These are phyloP conservation scores for Debaryomyces tyrocola DNA, from an alignment of 805 yeast genomes.

Conservation along the genomic window DNA sequence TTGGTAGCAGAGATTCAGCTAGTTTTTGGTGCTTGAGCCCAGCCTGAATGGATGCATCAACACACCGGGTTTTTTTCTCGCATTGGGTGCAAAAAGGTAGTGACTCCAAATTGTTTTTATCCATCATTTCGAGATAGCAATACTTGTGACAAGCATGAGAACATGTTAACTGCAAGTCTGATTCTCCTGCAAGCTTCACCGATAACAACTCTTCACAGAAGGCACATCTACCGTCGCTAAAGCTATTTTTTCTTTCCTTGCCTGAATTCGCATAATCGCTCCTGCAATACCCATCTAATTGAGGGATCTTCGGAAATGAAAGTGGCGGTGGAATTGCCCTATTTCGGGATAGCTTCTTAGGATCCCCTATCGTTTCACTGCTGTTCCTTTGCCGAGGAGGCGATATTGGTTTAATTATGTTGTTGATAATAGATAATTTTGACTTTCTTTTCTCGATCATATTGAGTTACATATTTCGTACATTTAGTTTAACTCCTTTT, in stretches of 20 bases:
- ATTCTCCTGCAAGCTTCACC: constrained; percentile 15
- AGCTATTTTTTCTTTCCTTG: background rate
- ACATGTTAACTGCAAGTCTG: constrained; percentile 19
- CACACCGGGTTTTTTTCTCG: constrained; percentile 11
- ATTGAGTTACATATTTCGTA: no score
- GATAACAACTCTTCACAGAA: constrained; percentile 17
- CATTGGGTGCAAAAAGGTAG: constrained; percentile 15
- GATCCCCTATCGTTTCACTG: background rate
- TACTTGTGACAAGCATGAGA: constrained; percentile 25
- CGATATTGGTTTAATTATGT: background rate
- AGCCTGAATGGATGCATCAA: constrained; percentile 8
- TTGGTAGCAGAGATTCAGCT: background rate
- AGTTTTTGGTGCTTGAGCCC: constrained; percentile 1
- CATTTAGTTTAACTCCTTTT: no score
- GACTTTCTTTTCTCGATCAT: background rate
- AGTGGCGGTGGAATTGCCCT: background rate
- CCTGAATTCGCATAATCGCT: no score
- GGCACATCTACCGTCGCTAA: constrained; percentile 11
- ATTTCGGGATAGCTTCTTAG: background rate
- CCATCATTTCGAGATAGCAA: constrained; percentile 18
- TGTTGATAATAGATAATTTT: background rate
- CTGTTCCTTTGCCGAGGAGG: background rate
- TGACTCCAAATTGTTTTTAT: constrained; percentile 7
- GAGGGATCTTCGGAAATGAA: background rate
- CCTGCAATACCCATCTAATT: no score